These are phyloP conservation scores for Pleurotus ostreatus DNA, from an alignment of 768 basidiomycete genomes.

Conservation along the genomic window DNA sequence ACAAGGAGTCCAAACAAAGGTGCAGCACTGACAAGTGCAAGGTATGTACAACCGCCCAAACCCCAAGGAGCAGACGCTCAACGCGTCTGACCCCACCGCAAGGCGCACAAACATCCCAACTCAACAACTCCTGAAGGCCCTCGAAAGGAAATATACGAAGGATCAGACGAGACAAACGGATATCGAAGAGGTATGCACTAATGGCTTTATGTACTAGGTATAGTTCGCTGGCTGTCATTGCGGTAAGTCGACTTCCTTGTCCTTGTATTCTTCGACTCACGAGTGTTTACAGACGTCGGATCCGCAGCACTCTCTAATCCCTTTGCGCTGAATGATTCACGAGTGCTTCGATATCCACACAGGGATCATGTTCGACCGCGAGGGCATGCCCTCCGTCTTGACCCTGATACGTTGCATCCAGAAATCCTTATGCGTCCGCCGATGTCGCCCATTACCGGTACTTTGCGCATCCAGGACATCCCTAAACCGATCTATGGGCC, in stretches of 20 bases:
- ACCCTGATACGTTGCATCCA: slow-evolving; percentile 34
- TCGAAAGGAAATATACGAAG: slow-evolving; percentile 24
- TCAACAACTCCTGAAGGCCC: not conserved
- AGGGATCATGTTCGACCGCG: too few species aligned
- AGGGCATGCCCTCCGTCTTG: slow-evolving; percentile 31
- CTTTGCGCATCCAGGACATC: slow-evolving; percentile 19
- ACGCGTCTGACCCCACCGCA: not conserved
- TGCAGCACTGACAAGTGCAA: too few species aligned
- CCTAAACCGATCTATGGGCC: slow-evolving; percentile 2
- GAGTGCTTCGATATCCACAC: too few species aligned
- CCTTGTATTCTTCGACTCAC: too few species aligned
- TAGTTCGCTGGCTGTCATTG: slow-evolving; percentile 62
- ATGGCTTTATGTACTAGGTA: slow-evolving; percentile 36
- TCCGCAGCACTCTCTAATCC: slow-evolving; percentile 4
- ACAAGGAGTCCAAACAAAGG: too few species aligned
- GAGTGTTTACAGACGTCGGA: slow-evolving; percentile 51
- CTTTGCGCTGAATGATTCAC: too few species aligned
- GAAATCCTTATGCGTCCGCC: slow-evolving; percentile 26
- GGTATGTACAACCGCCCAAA: slow-evolving; percentile 13
- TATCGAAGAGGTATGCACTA: slow-evolving; percentile 38
- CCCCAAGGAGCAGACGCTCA: slow-evolving; percentile 25
- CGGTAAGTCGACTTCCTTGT: slow-evolving; percentile 22
- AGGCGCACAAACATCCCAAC: not conserved
- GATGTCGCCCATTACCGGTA: slow-evolving; percentile 16
- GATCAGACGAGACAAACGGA: slow-evolving; percentile 25